Evolutionary conservation across 306 rosid genomes (phyloP).

Genomic region (Quercus cerris): DNA sequence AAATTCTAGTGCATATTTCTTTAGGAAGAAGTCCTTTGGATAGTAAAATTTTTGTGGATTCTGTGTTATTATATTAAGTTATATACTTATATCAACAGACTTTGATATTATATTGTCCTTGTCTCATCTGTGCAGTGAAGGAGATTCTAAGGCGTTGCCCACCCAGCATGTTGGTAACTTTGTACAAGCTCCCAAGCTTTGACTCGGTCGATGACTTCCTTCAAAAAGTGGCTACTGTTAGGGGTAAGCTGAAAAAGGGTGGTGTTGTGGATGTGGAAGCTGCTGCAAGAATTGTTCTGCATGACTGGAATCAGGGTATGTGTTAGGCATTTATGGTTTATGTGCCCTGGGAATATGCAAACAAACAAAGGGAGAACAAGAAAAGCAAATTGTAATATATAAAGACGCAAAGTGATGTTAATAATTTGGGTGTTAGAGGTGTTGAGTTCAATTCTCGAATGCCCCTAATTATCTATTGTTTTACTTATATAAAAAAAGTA

Average conservation of each 20-base stretch:
- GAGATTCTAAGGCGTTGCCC: constrained; percentile 93
- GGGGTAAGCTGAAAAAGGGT: constrained; percentile 95
- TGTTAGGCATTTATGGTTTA: neutral
- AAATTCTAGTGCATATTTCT: too few relatives aligned
- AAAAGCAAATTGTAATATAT: neutral
- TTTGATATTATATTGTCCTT: neutral
- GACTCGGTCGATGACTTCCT: constrained; percentile 85
- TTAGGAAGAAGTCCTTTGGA: too few relatives aligned
- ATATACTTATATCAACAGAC: neutral
- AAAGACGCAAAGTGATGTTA: neutral
- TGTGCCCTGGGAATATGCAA: neutral
- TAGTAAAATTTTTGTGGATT: neutral
- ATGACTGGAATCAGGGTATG: constrained; percentile 95
- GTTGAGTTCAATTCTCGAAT: too few relatives aligned
- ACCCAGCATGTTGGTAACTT: constrained; percentile 54
- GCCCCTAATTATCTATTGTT: too few relatives aligned
- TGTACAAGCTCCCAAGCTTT: constrained; percentile 80
- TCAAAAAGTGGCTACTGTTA: constrained; percentile 74
- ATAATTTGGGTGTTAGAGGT: neutral
- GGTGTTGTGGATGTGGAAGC: constrained; percentile 73
- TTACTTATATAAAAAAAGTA: neutral
- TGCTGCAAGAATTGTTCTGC: constrained; percentile 86
- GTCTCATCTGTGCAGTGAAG: constrained; percentile 55
- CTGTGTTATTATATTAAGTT: neutral
- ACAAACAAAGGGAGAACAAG: neutral